Evolutionary conservation across 2,329 filamentous ascomycete species (phyloP).

Genomic region (Rhynchosporium secalis): DNA sequence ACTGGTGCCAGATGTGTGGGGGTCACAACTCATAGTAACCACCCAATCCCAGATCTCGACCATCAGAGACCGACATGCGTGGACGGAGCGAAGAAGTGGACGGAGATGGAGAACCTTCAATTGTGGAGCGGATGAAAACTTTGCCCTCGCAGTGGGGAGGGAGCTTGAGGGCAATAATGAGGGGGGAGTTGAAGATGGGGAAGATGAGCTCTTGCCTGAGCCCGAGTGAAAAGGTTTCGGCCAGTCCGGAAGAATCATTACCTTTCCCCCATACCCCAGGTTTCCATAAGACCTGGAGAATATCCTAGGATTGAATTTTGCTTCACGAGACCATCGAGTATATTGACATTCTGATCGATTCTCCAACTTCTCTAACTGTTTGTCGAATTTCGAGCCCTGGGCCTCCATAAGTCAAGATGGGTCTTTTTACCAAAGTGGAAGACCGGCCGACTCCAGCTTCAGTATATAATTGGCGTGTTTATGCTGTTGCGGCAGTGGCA

Average conservation of each 20-base stretch:
- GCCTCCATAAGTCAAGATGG: slow-evolving; percentile 30
- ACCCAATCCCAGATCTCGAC: slow-evolving; percentile 10
- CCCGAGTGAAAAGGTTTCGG: neutral
- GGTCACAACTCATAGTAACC: neutral
- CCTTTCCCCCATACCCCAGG: slow-evolving; percentile 21
- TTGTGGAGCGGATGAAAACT: slow-evolving; percentile 25
- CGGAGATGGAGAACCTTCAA: neutral
- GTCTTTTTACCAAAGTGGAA: slow-evolving; percentile 53
- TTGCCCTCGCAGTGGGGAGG: slow-evolving; percentile 20
- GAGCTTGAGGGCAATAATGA: neutral
- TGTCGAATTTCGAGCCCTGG: neutral
- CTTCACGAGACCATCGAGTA: slow-evolving; percentile 14
- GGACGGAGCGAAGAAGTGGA: neutral
- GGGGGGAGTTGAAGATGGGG: neutral
- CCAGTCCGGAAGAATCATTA: slow-evolving; percentile 20
- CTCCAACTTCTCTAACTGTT: neutral
- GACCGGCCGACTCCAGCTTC: slow-evolving; percentile 57
- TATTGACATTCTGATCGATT: slow-evolving; percentile 12
- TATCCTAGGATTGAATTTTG: slow-evolving; percentile 6
- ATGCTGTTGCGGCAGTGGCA: slow-evolving; percentile 53
- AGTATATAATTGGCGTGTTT: slow-evolving; percentile 63
- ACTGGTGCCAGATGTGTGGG: neutral
- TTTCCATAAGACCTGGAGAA: slow-evolving; percentile 19
- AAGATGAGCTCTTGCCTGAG: neutral
- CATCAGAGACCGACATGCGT: neutral